Conservation (phyloP, 1,139 yeast species). For the Eremothecium sinecaudum region DNA sequence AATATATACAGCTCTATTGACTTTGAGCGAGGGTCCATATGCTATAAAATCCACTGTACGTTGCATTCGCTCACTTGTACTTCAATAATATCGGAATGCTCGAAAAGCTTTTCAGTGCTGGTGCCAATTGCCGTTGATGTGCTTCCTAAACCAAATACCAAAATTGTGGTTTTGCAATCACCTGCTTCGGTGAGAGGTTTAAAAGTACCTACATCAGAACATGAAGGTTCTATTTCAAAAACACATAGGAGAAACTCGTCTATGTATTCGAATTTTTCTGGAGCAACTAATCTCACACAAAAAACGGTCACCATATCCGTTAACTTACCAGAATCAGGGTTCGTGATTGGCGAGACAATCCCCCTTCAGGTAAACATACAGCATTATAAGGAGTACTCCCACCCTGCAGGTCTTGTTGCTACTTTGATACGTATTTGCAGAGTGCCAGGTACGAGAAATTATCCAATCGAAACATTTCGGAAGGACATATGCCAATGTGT, state of each 20-base stretch:
- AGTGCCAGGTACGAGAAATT: constrained; percentile 52
- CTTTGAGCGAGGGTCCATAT: constrained; percentile 79
- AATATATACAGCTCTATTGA: constrained; percentile 66
- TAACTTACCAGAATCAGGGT: constrained; percentile 60
- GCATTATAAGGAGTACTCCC: constrained; percentile 64
- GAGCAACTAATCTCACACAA: constrained; percentile 12
- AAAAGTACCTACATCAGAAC: constrained; percentile 9
- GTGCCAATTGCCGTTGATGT: constrained; percentile 67
- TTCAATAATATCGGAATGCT: constrained; percentile 32
- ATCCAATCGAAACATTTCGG: constrained; percentile 64
- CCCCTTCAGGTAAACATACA: constrained; percentile 59
- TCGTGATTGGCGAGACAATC: constrained; percentile 64
- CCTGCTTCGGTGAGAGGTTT: constrained; percentile 15
- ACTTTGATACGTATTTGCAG: constrained; percentile 77
- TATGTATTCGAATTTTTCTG: constrained; percentile 12
- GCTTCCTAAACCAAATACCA: constrained; percentile 60
- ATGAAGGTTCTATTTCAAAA: constrained; percentile 19
- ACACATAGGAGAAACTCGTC: constrained; percentile 18
- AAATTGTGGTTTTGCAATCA: constrained; percentile 50
- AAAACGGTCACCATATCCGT: constrained; percentile 45
- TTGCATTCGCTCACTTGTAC: constrained; percentile 29
- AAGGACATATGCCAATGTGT: constrained; percentile 75
- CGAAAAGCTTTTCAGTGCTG: constrained; percentile 48
- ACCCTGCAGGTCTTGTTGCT: constrained; percentile 66
- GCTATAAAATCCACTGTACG: constrained; percentile 53